Evolutionary conservation across 164 flowering plant genomes (phyloP).

Genomic region (Magnolia kwangsiensis): DNA sequence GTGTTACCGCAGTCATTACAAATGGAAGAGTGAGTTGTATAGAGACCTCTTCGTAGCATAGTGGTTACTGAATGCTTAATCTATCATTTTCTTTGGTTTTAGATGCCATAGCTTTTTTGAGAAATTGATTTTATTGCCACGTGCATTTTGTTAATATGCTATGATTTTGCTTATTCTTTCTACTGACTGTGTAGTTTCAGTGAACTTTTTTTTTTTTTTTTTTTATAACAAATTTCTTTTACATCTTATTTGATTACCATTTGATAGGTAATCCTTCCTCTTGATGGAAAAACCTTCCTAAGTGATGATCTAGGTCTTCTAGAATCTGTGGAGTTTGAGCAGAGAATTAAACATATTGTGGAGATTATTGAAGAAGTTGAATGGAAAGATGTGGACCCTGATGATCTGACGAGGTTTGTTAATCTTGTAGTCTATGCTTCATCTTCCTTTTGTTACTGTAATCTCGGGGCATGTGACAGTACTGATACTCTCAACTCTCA

Average conservation of each 20-base stretch:
- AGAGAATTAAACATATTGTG: slow-evolving; percentile 60
- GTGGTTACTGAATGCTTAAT: neutral
- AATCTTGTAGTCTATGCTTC: neutral
- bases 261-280: slow-evolving; percentile 50
- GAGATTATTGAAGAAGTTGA: slow-evolving; percentile 74
- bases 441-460: neutral
- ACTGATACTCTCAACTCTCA: no score
- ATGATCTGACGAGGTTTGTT: slow-evolving; percentile 66
- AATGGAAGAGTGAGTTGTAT: slow-evolving; percentile 83
- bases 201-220: neutral
- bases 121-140: neutral
- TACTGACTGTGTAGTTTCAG: neutral
- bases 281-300: slow-evolving; percentile 48
- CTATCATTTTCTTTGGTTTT: neutral
- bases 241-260: slow-evolving; percentile 2
- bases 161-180: neutral
- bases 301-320: slow-evolving; percentile 80
- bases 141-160: neutral
- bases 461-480: no score
- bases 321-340: slow-evolving; percentile 79
- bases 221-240: neutral
- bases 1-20: slow-evolving; percentile 68
- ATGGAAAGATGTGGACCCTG: slow-evolving; percentile 81
- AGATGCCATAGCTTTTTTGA: neutral
- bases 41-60: neutral